Conservation (phyloP, 495 filamentous ascomycete genomes). For the Penicillium herquei region DNA sequence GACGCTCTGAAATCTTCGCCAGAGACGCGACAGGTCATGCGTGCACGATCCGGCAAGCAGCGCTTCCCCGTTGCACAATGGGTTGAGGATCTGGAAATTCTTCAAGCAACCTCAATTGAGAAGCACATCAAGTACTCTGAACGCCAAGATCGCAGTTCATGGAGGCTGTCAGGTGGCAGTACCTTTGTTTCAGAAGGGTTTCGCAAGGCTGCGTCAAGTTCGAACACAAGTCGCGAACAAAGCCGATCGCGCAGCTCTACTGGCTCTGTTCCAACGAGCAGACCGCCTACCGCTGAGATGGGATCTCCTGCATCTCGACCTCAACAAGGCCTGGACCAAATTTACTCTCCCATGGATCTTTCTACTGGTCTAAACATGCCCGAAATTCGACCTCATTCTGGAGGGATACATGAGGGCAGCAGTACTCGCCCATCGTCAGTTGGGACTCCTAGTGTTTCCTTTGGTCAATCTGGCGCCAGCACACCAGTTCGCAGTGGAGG, state of each 20-base stretch:
- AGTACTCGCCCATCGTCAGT: conserved; percentile 11
- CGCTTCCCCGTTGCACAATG: conserved; percentile 73
- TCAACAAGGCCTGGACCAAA: background rate
- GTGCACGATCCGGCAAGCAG: conserved; percentile 70
- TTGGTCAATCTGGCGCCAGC: conserved; percentile 14
- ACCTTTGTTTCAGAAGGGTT: conserved; percentile 21
- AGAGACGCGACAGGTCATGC: conserved; percentile 62
- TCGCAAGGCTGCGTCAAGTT: conserved; percentile 8
- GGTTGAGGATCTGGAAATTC: conserved; percentile 60
- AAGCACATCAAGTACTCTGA: conserved; percentile 42
- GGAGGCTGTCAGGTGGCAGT: conserved; percentile 33
- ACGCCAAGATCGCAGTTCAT: conserved; percentile 25
- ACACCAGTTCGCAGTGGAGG: conserved; percentile 32
- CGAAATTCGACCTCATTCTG: background rate
- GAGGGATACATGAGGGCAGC: conserved; percentile 5
- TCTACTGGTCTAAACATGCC: background rate
- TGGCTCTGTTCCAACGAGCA: conserved; percentile 3
- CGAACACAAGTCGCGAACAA: conserved; percentile 9
- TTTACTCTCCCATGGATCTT: background rate
- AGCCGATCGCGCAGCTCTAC: conserved; percentile 8
- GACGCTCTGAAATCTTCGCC: conserved; percentile 62
- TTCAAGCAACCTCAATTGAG: conserved; percentile 55
- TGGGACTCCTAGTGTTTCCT: conserved; percentile 11
- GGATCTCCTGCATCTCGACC: conserved; percentile 8
- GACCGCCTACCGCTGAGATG: conserved; percentile 7